Percentiles rank a stretch among this genome's conserved stretches.
Evolutionary conservation across 805 yeast genomes (phyloP).

Genomic region (Metschnikowia gelsemii): DNA sequence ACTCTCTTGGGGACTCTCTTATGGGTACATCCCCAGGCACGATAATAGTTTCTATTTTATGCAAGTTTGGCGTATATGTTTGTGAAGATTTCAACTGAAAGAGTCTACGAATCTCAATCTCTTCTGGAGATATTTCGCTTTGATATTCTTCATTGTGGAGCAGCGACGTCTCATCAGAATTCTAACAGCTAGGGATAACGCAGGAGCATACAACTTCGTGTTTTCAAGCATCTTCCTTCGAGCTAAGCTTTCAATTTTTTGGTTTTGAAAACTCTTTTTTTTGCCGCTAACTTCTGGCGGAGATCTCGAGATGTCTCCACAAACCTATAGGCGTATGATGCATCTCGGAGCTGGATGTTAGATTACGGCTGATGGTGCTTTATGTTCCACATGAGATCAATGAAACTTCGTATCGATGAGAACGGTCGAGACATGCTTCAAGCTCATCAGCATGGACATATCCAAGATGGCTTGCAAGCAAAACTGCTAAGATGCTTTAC

Average conservation of each 20-base stretch:
- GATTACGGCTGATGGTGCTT: constrained; percentile 16
- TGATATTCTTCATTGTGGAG: not conserved
- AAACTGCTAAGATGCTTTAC: too few species aligned
- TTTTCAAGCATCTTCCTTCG: not conserved
- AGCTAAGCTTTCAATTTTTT: not conserved
- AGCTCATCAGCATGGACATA: constrained; percentile 7
- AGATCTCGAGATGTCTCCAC: constrained; percentile 16
- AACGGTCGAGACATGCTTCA: constrained; percentile 17
- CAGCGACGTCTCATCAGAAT: not conserved
- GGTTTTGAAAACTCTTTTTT: not conserved
- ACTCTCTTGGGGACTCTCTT: too few species aligned
- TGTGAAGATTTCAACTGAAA: constrained; percentile 13
- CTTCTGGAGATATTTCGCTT: constrained; percentile 10
- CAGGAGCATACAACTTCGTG: not conserved
- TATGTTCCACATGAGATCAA: constrained; percentile 18
- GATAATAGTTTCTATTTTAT: constrained; percentile 7
- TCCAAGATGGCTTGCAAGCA: not conserved
- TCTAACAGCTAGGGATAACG: not conserved
- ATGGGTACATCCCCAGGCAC: too few species aligned
- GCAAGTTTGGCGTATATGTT: constrained; percentile 13
- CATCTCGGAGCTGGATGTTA: constrained; percentile 18
- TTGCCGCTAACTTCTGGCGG: constrained; percentile 9
- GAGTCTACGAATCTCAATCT: constrained; percentile 16
- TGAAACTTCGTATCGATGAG: constrained; percentile 14
- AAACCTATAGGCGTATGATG: constrained; percentile 20